Percentiles rank a stretch among this genome's conserved stretches.
Conservation (phyloP, 768 basidiomycete species). For the Mrakia hoshinonis region DNA sequence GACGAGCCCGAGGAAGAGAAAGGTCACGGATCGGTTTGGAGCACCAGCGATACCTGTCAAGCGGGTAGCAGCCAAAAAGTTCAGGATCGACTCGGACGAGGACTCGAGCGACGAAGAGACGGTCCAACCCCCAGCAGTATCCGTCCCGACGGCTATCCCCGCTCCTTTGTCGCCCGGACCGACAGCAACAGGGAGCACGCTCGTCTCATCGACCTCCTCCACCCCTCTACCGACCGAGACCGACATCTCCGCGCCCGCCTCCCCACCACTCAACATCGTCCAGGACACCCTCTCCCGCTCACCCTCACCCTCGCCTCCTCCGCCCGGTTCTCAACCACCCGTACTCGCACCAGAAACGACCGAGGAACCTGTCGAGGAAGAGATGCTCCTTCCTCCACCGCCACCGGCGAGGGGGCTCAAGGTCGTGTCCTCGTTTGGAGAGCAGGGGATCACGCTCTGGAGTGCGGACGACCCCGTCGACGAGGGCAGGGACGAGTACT, state of each 20-base stretch:
- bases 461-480: conserved; percentile 28
- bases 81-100: conserved; percentile 25
- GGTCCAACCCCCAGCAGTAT: not conserved
- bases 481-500: conserved; percentile 24
- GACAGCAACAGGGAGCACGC: not conserved
- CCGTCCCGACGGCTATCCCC: not conserved
- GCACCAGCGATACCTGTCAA: not conserved
- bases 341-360: not conserved
- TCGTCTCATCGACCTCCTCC: not conserved
- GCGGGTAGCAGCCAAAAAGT: conserved; percentile 8
- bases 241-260: not conserved
- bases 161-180: not conserved
- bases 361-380: not conserved
- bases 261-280: not conserved
- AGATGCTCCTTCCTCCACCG: not conserved
- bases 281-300: not conserved
- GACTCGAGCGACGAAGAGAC: no score
- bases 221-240: not conserved
- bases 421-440: conserved; percentile 11
- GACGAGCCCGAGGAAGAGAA: conserved; percentile 2
- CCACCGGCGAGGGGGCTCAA: conserved; percentile 11
- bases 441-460: conserved; percentile 20
- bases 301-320: not conserved
- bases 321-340: not conserved
- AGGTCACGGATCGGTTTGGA: not conserved